Evolutionary conservation across 2,329 filamentous ascomycete species (phyloP).

Genomic region (Tolypocladium pustulatum): DNA sequence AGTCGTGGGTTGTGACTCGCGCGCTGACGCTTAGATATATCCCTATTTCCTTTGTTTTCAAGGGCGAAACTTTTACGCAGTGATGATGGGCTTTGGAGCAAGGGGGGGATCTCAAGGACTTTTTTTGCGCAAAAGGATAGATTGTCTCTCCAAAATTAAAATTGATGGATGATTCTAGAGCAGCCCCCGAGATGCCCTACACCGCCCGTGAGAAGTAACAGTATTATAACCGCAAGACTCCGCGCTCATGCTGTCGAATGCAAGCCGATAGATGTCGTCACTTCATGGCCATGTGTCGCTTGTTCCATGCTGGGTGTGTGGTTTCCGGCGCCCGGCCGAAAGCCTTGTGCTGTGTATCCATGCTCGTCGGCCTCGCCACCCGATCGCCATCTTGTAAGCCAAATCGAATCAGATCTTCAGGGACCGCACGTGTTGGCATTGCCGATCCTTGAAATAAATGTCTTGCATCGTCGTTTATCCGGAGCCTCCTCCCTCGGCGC

Average conservation of each 20-base stretch:
- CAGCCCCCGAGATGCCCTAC: not conserved
- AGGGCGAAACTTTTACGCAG: constrained; percentile 12
- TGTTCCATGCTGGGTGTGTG: not conserved
- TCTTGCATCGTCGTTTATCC: constrained; percentile 9
- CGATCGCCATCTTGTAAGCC: not conserved
- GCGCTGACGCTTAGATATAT: not conserved
- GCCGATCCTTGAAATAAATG: not conserved
- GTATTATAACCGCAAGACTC: constrained; percentile 1
- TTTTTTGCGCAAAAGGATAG: constrained; percentile 12
- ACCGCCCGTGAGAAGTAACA: not conserved
- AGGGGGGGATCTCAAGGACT: constrained; percentile 11
- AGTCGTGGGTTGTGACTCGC: not conserved
- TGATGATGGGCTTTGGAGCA: constrained; percentile 16
- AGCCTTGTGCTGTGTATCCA: not conserved
- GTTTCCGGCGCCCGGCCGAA: not conserved
- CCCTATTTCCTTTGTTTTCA: constrained; percentile 1
- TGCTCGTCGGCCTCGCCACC: not conserved
- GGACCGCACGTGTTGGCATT: not conserved
- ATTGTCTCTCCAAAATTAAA: constrained; percentile 1
- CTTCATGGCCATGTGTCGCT: not conserved
- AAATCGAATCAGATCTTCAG: not conserved
- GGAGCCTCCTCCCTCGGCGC: constrained; percentile 12
- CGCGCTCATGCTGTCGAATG: constrained; percentile 1
- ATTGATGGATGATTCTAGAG: not conserved
- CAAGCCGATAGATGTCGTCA: not conserved